Base-by-base conservation (phyloP, 148 eudicot genomes). In the Chenopodium berlandieri region DNA sequence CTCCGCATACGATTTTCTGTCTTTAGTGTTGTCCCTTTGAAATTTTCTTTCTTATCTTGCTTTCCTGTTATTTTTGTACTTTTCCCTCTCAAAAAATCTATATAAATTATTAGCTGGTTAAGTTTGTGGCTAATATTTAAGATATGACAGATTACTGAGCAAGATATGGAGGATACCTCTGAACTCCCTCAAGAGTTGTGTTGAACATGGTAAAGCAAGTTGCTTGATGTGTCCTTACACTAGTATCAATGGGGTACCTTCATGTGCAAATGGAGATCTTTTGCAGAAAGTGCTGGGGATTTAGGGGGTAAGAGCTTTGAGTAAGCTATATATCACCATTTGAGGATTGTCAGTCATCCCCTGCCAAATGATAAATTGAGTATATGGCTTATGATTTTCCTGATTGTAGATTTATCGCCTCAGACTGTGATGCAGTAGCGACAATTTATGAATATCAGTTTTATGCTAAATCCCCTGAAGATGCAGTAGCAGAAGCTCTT, bases 381-480 rank as follows among this genome's bases (percentile, higher is more conserved):
- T 64, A 47, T 37, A 4, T 84, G 46, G 62, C 72, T 79, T 78
- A 81, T 79, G 54, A 81, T 75, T 79, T 80, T 75, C 67, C 73
- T 78, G 79, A 83, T 44, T 85, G 77, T 88, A 97, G 99, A 83
- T 97, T 94, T 85, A 84, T 97, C 56, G 79, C 95, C 78, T 94
- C 99, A 54, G 99, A 94, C 76, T 97, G 99, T 86, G 98, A 97
- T 89, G 99, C 99, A 62, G 94, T 97, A 84, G 98, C 99, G 19
- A 92, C 97, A 44, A 92, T 97, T 70, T 94, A 79, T 75, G 99
- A 97, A 80, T 81, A 91, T 84, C 99, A 97, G 46, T 72, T 86
- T 44, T 97, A 89, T 85, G 86, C 91, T 7, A 84, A 81, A 71
- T 84, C 90, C 69, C 79, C 90, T 10, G 97, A 91, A 85, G 99